These are phyloP conservation scores for Collybia mongolica DNA, from an alignment of 768 basidiomycete genomes.

Conservation along the genomic window DNA sequence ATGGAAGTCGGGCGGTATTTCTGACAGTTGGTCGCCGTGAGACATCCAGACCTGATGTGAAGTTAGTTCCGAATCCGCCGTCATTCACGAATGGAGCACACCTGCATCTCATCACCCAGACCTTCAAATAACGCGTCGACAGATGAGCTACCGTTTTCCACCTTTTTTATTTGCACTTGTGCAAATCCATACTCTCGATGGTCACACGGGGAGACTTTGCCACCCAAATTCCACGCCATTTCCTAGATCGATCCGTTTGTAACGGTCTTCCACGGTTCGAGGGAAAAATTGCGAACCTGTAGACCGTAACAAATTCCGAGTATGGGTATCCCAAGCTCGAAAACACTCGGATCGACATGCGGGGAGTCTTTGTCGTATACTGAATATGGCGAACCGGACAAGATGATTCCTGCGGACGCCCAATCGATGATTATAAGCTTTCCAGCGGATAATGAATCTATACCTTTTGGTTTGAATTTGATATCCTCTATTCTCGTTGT, in stretches of 20 bases:
- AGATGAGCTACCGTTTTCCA: conserved; percentile 44
- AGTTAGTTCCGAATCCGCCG: conserved; percentile 1
- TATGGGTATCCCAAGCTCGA: conserved; percentile 84
- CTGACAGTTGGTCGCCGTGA: conserved; percentile 91
- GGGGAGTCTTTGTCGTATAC: conserved; percentile 94
- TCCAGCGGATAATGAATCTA: neutral
- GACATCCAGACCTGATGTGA: conserved; percentile 97
- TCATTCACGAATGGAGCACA: conserved; percentile 25
- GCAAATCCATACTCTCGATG: conserved; percentile 97
- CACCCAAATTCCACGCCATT: conserved; percentile 86
- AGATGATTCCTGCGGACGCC: conserved; percentile 69
- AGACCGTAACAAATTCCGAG: conserved; percentile 98
- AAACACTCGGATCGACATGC: conserved; percentile 91
- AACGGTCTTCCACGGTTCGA: neutral
- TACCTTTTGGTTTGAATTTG: conserved; percentile 93
- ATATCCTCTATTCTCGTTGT: conserved; percentile 88
- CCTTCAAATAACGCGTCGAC: conserved; percentile 83
- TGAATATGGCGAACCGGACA: conserved; percentile 97
- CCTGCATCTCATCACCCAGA: conserved; percentile 88
- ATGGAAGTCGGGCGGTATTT: conserved; percentile 79
- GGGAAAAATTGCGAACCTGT: conserved; percentile 52
- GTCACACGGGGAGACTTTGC: conserved; percentile 80
- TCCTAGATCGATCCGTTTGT: conserved; percentile 50
- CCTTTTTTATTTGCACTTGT: conserved; percentile 67
- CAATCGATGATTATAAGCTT: conserved; percentile 1